phyloP scores from a whole-genome alignment of 495 filamentous ascomycete species.

The Neurospora sp. region DNA sequence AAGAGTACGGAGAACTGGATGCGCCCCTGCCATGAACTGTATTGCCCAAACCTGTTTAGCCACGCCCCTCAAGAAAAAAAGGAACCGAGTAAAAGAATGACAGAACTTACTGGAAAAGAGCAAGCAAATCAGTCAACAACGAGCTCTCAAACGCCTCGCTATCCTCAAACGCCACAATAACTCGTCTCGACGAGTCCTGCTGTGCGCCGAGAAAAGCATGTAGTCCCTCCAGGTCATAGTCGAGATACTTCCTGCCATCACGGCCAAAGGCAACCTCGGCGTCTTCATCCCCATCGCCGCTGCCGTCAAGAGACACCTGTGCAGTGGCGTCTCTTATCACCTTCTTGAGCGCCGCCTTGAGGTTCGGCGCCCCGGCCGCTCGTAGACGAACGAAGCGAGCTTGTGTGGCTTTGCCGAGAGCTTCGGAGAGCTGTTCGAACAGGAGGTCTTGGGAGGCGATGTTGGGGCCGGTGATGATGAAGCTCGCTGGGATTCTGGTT shows the following conservation, averaged over 20 bases:
- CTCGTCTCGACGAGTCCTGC: constrained; percentile 42
- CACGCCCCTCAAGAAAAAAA: not conserved
- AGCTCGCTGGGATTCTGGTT: constrained; percentile 57
- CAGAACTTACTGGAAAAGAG: constrained; percentile 57
- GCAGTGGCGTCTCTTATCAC: constrained; percentile 54
- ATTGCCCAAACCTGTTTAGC: constrained; percentile 4
- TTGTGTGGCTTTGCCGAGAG: constrained; percentile 36
- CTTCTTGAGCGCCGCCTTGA: constrained; percentile 75
- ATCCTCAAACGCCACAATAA: constrained; percentile 76
- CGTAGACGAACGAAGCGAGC: constrained; percentile 58
- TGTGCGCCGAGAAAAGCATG: constrained; percentile 49
- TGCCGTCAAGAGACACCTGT: constrained; percentile 6
- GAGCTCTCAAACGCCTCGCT: constrained; percentile 82
- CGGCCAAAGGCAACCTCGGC: constrained; percentile 37
- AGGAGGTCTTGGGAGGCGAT: constrained; percentile 67
- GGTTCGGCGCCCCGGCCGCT: constrained; percentile 67
- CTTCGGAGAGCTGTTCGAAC: constrained; percentile 55
- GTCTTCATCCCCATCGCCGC: constrained; percentile 39
- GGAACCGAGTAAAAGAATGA: not conserved
- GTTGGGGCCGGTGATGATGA: constrained; percentile 81
- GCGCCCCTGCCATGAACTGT: constrained; percentile 76
- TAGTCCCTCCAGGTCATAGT: constrained; percentile 84
- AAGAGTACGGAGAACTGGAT: constrained; percentile 83
- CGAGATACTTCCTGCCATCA: constrained; percentile 62
- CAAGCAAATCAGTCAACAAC: constrained; percentile 70